Conservation (phyloP, 495 filamentous ascomycete genomes). For the Aspergillus cavernicola region DNA sequence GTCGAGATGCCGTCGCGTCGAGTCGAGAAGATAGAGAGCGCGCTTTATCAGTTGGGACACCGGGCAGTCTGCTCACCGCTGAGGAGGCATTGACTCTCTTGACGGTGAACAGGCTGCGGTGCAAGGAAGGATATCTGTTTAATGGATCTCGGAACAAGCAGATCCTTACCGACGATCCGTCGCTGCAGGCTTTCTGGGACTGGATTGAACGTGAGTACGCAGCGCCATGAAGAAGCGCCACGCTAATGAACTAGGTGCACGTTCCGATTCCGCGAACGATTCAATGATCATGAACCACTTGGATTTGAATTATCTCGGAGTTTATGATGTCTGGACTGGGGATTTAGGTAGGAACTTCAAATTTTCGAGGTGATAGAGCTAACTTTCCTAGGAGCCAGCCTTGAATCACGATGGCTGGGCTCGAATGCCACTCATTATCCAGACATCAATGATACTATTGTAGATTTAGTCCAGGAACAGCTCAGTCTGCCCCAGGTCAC, state of each 20-base stretch:
- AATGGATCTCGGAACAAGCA: slow-evolving; percentile 63
- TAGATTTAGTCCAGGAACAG: slow-evolving; percentile 43
- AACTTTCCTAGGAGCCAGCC: slow-evolving; percentile 32
- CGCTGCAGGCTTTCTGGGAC: slow-evolving; percentile 71
- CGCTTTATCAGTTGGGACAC: slow-evolving; percentile 26
- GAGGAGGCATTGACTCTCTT: slow-evolving; percentile 42
- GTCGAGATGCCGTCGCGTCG: slow-evolving; percentile 19
- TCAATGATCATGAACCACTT: slow-evolving; percentile 71
- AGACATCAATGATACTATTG: slow-evolving; percentile 48
- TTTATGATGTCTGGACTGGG: slow-evolving; percentile 75
- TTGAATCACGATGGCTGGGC: slow-evolving; percentile 30
- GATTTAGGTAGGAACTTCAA: slow-evolving; percentile 52
- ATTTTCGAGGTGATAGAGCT: neutral
- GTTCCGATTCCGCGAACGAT: slow-evolving; percentile 57
- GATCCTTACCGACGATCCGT: slow-evolving; percentile 68
- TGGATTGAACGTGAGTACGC: slow-evolving; percentile 63
- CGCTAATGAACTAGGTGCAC: slow-evolving; percentile 51
- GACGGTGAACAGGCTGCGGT: slow-evolving; percentile 47
- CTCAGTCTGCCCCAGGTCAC: slow-evolving; percentile 46
- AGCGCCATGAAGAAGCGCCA: neutral
- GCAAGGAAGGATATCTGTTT: slow-evolving; percentile 75
- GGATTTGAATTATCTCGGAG: slow-evolving; percentile 83
- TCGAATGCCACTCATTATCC: slow-evolving; percentile 16
- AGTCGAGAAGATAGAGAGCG: slow-evolving; percentile 45
- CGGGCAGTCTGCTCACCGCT: slow-evolving; percentile 26